phyloP scores from a whole-genome alignment of 306 rosid genomes.

The Medicago ruthenica region DNA sequence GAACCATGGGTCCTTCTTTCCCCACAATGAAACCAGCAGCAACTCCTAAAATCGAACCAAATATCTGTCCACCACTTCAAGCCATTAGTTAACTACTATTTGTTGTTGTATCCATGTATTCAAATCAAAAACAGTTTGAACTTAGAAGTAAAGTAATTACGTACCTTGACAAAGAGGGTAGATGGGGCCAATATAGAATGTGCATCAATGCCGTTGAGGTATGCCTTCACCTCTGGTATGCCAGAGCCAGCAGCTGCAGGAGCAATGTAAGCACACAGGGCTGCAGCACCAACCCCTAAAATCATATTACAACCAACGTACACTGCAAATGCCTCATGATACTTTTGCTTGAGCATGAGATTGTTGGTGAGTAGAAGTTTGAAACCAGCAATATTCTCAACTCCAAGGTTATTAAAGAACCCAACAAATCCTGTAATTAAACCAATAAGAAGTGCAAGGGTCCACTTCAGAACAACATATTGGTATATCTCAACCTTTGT shows the following conservation, averaged over 20 bases:
- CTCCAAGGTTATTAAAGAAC: conserved; percentile 71
- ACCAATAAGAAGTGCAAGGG: conserved; percentile 76
- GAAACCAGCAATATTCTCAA: conserved; percentile 80
- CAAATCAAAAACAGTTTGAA: neutral
- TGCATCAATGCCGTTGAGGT: conserved; percentile 82
- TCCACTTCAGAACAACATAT: conserved; percentile 75
- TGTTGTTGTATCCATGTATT: neutral
- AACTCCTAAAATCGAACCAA: conserved; percentile 82
- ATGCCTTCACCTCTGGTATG: conserved; percentile 92
- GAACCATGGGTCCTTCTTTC: conserved; percentile 92
- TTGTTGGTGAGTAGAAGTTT: conserved; percentile 62
- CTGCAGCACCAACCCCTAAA: conserved; percentile 63
- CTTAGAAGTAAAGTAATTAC: neutral
- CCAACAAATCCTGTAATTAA: conserved; percentile 78
- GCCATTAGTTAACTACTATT: neutral
- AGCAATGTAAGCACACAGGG: conserved; percentile 70
- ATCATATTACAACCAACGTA: conserved; percentile 59
- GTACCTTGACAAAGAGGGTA: conserved; percentile 80
- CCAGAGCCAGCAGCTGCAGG: conserved; percentile 95
- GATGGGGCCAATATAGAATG: conserved; percentile 77
- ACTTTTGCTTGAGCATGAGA: conserved; percentile 64
- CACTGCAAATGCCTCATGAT: conserved; percentile 62
- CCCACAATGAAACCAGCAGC: conserved; percentile 82
- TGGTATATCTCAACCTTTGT: conserved; percentile 62
- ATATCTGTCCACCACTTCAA: conserved; percentile 69